Evolutionary conservation across 495 filamentous ascomycete species (phyloP), one percentile per base, ranked within the genome.

Genomic region (Aspergillus panamensis): DNA sequence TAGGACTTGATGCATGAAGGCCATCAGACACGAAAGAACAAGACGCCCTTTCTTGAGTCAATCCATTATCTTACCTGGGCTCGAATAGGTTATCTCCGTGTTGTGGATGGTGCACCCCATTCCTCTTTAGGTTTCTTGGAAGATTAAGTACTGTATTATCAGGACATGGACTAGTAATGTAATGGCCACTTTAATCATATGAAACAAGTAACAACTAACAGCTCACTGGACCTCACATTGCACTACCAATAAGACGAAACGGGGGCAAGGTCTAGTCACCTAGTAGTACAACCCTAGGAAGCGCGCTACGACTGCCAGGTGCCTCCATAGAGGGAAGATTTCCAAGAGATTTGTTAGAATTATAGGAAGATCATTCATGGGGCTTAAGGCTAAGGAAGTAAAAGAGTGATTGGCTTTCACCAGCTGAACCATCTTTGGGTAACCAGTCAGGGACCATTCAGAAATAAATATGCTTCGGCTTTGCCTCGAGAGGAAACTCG

Each of bases 321-420:
- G n/a, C 42, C 3, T 45, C 19, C 5, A 1, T 20, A 17, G 42
- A 45, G 17, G 42, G 20, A 20, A 20, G 42, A 6, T n/a, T n/a
- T n/a, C 17, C 9, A 10, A 4, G 3, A 45, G 17, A 19, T 16
- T 17, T 21, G n/a, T 45, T 8, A 21, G 17, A 10, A 17, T 45
- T 45, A 45, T 45, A 21, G 19, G 43, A 47, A 21, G 19, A 8
- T 48, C 21, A 31, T 6, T 49, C 47, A 49, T 49, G 10, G 25
- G 20, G n/a, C 20, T 8, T 8, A 30, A 30, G 47, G 21, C 29
- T 49, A 10, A 9, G 29, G 47, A 49, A 31, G 21, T 30, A 57
- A 47, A 50, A 45, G 55, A 29, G 8, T 57, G 48, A 51, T 57
- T 57, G 55, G 55, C 2, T 21, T 51, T 6, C 1, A 20, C 8